Base-by-base conservation (phyloP, 1,284 basidiomycete species). In the Rhodotorula sp. region DNA sequence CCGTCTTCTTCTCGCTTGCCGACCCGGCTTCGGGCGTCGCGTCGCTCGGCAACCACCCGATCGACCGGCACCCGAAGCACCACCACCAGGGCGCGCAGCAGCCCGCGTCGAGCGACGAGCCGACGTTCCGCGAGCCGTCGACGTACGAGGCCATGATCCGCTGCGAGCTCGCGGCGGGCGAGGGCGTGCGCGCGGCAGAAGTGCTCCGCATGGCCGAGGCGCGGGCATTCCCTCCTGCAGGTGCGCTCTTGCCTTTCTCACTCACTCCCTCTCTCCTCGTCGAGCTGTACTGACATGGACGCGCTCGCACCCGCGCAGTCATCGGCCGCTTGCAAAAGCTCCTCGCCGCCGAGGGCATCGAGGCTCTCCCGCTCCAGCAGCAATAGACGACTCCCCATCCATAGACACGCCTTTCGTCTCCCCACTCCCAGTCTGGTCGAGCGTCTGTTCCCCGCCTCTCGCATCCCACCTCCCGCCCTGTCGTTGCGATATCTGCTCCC, bases 21-120 rank as follows among this genome's bases (percentile, higher is more conserved):
- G 95, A 99, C 80, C 90, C 92, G 1, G 86, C 91, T 0, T 86
- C 87, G 54, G 96, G 96, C 63, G 86, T 96, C 17, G 95, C 95
- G 3, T 94, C 94, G 0, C 86, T 89, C 4, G 90, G 92, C 76
- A 97, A 97, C 80, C 94, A 96, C 81, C 87, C 88, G 2, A 87
- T 71, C 63, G 66, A 74, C 57, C 70, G 78, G 3, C 76, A 79
- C 27, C 89, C 7, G 87, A 83, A 48, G 71, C 81, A 63, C 81
- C 85, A 66, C 78, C 83, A 64, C 79, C 41, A 78, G 81, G 60
- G 19, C 41, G 41, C 52, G 16, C 27, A 45, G 10, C 16, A 13
- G 9, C 52, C 23, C 13, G 14, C 44, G 4, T 12, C 13, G 3
- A 45, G 48, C 50, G 78, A 84, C 0, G 82, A 85, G 77, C 87